These are phyloP conservation scores for Exsudoporus frostii DNA, from an alignment of 768 basidiomycete genomes.

Conservation along the genomic window DNA sequence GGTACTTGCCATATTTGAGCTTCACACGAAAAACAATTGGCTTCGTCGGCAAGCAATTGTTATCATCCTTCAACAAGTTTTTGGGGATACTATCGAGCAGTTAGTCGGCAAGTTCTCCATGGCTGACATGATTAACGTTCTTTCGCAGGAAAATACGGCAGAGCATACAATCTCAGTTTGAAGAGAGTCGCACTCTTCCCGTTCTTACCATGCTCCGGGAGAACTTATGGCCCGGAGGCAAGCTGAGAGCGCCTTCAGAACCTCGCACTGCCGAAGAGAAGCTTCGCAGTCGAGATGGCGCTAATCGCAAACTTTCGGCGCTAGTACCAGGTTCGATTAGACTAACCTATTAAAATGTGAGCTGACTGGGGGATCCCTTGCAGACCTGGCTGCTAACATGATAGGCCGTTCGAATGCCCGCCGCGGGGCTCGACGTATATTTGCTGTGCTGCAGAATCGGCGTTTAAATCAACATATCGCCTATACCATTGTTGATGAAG, in stretches of 20 bases:
- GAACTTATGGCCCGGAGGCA: slow-evolving; percentile 83
- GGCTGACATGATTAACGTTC: background rate
- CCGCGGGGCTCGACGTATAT: slow-evolving; percentile 87
- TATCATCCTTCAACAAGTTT: slow-evolving; percentile 91
- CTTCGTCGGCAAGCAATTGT: slow-evolving; percentile 92
- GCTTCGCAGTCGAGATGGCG: slow-evolving; percentile 74
- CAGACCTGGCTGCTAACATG: slow-evolving; percentile 95
- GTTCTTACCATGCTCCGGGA: slow-evolving; percentile 68
- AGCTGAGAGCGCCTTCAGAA: slow-evolving; percentile 52
- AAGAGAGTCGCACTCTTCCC: slow-evolving; percentile 67
- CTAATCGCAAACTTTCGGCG: slow-evolving; percentile 85
- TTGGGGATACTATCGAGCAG: slow-evolving; percentile 96
- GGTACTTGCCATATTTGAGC: slow-evolving; percentile 88
- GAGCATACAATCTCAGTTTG: slow-evolving; percentile 57
- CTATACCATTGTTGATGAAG: slow-evolving; percentile 89
- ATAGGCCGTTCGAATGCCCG: slow-evolving; percentile 96
- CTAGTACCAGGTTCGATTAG: slow-evolving; percentile 75
- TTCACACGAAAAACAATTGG: slow-evolving; percentile 97
- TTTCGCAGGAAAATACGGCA: slow-evolving; percentile 80
- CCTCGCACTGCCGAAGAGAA: slow-evolving; percentile 85
- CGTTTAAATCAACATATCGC: slow-evolving; percentile 93
- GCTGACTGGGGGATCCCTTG: background rate
- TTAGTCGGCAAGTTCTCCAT: slow-evolving; percentile 34
- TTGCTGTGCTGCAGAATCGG: slow-evolving; percentile 90
- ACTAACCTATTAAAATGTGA: background rate